These are phyloP conservation scores for Penicillium egyptiacum DNA, from an alignment of 495 filamentous ascomycete genomes.

Conservation along the genomic window DNA sequence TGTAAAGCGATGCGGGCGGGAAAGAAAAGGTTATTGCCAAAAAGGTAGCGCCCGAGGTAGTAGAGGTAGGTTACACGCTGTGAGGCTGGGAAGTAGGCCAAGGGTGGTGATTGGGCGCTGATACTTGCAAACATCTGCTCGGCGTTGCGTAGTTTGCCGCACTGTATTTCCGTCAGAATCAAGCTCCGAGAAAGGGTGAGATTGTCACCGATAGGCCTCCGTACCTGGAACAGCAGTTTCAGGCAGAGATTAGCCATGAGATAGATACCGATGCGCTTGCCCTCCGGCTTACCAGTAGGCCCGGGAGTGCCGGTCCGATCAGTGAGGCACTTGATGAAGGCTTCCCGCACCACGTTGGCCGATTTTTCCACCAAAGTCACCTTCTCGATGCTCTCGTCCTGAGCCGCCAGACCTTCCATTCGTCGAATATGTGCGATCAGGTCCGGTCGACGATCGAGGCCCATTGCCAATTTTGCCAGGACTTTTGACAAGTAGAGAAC, in stretches of 20 bases:
- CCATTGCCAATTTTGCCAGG: constrained; percentile 77
- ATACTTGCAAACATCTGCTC: constrained; percentile 90
- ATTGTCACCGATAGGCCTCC: constrained; percentile 10
- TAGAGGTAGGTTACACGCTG: constrained; percentile 91
- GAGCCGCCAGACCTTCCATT: constrained; percentile 48
- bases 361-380: constrained; percentile 81
- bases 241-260: constrained; percentile 87
- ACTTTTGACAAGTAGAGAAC: constrained; percentile 74
- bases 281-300: constrained; percentile 58
- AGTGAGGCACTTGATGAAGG: constrained; percentile 86
- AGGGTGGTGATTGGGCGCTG: constrained; percentile 73
- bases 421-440: constrained; percentile 58
- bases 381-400: constrained; percentile 56
- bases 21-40: constrained; percentile 77
- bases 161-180: constrained; percentile 29
- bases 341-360: constrained; percentile 82
- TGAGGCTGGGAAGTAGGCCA: constrained; percentile 77
- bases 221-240: constrained; percentile 81
- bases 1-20: constrained; percentile 71
- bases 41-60: constrained; percentile 87
- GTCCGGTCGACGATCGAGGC: constrained; percentile 71
- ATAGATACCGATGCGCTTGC: constrained; percentile 86
- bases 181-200: neutral
- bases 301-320: constrained; percentile 68
- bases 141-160: constrained; percentile 60